A percentile compares a stretch with the other conserved stretches of the same genome.
phyloP scores from a whole-genome alignment of 352 stramenopile species.

The Phytopythium vexans region DNA sequence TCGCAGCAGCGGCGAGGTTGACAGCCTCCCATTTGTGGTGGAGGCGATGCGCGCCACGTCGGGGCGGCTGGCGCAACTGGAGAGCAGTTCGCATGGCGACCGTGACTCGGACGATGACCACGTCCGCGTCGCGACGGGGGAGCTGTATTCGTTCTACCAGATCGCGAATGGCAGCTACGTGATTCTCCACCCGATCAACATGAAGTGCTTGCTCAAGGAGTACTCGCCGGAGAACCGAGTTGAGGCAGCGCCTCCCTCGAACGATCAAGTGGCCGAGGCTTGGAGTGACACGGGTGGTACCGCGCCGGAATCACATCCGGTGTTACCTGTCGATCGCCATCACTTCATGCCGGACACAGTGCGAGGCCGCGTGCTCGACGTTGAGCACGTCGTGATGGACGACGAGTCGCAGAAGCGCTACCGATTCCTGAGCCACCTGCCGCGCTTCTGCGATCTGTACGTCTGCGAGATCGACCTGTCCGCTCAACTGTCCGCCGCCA shows the following conservation, averaged over 20 bases:
- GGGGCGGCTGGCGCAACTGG: slow-evolving; percentile 41
- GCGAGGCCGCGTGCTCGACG: slow-evolving; percentile 64
- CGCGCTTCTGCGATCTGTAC: slow-evolving; percentile 85
- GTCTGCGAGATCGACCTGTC: slow-evolving; percentile 84
- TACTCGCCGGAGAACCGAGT: slow-evolving; percentile 31
- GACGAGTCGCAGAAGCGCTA: slow-evolving; percentile 82
- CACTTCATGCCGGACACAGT: slow-evolving; percentile 55
- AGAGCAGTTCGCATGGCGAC: slow-evolving; percentile 15
- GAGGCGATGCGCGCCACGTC: slow-evolving; percentile 76
- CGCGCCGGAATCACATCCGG: slow-evolving; percentile 2
- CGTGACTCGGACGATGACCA: slow-evolving; percentile 10
- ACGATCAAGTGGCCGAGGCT: not conserved
- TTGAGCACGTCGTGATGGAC: slow-evolving; percentile 88
- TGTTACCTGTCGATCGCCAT: slow-evolving; percentile 26
- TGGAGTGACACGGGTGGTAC: not conserved
- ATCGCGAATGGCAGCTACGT: slow-evolving; percentile 82
- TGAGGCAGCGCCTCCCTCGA: slow-evolving; percentile 8
- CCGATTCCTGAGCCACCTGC: slow-evolving; percentile 84
- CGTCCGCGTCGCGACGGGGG: slow-evolving; percentile 9
- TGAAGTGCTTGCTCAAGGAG: slow-evolving; percentile 87
- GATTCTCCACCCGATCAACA: slow-evolving; percentile 87
- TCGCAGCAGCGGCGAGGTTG: slow-evolving; percentile 63
- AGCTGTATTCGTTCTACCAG: slow-evolving; percentile 86
- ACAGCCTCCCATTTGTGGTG: slow-evolving; percentile 75
- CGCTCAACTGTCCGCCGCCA: slow-evolving; percentile 62